Conservation (phyloP, 495 filamentous ascomycete genomes). For the Penicillium cinerascens region DNA sequence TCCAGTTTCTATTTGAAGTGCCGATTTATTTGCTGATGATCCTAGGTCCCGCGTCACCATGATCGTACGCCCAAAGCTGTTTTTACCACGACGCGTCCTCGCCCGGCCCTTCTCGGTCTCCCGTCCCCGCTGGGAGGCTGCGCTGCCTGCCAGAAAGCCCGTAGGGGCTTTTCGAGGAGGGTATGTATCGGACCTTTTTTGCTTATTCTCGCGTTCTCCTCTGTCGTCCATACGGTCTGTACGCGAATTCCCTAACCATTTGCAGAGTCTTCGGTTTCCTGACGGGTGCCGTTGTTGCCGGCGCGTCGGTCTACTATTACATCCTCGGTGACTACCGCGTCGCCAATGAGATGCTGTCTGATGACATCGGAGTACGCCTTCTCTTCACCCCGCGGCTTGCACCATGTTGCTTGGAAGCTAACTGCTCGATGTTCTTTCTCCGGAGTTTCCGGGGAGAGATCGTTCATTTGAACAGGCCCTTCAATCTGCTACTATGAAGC, state of each 20-base stretch:
- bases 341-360: slow-evolving; percentile 88
- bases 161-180: slow-evolving; percentile 91
- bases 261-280: slow-evolving; percentile 89
- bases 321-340: slow-evolving; percentile 88
- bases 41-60: slow-evolving; percentile 19
- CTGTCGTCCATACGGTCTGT: not conserved
- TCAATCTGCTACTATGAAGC: slow-evolving; percentile 79
- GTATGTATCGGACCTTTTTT: slow-evolving; percentile 48
- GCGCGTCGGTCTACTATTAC: slow-evolving; percentile 83
- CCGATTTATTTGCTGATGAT: slow-evolving; percentile 6
- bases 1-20: not conserved
- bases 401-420: not conserved
- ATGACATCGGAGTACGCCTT: slow-evolving; percentile 88
- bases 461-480: slow-evolving; percentile 57
- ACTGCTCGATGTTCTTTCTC: slow-evolving; percentile 7
- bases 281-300: slow-evolving; percentile 74
- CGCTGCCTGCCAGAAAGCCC: slow-evolving; percentile 71
- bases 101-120: slow-evolving; percentile 38
- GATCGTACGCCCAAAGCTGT: slow-evolving; percentile 17
- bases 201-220: not conserved
- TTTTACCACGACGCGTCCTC: slow-evolving; percentile 24
- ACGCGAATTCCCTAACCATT: not conserved
- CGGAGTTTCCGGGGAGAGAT: slow-evolving; percentile 1
- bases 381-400: slow-evolving; percentile 8
- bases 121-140: slow-evolving; percentile 30